These are phyloP conservation scores for Paralagenidium karlingii DNA, from an alignment of 352 stramenopile genomes.

Conservation along the genomic window DNA sequence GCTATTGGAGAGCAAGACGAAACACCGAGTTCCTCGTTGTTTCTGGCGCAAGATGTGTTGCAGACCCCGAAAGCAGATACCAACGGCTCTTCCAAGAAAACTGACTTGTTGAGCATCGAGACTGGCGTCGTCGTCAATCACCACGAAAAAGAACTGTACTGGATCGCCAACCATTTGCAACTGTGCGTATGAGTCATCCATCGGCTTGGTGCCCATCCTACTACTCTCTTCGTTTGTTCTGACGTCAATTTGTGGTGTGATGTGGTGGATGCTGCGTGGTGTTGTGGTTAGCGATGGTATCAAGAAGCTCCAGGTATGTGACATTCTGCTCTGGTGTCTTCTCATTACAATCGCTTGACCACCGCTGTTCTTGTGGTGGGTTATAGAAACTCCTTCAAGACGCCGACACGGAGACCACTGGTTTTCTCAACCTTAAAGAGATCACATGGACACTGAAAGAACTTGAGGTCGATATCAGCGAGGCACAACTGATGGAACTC, in stretches of 20 bases:
- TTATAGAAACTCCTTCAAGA: conserved; percentile 15
- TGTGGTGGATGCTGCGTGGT: background rate
- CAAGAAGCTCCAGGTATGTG: conserved; percentile 28
- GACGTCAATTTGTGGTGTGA: background rate
- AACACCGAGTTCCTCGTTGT: background rate
- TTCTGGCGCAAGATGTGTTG: background rate
- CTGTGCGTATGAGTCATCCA: conserved; percentile 40
- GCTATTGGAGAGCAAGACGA: background rate
- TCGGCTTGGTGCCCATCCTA: too few relatives aligned
- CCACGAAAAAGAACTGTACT: conserved; percentile 31
- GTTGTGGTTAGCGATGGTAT: conserved; percentile 15
- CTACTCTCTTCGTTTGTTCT: too few relatives aligned
- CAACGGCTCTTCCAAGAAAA: background rate
- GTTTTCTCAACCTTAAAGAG: conserved; percentile 41
- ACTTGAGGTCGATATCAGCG: conserved; percentile 14
- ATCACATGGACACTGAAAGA: conserved; percentile 26
- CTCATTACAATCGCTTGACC: too few relatives aligned
- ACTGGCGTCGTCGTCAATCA: conserved; percentile 12
- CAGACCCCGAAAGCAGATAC: background rate
- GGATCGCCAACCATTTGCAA: conserved; percentile 28
- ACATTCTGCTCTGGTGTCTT: too few relatives aligned
- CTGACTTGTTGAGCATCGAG: background rate
- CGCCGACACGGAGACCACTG: conserved; percentile 8
- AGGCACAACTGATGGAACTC: conserved; percentile 29
- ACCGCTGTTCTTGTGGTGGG: too few relatives aligned